A percentile compares a stretch with the other conserved stretches of the same genome.
These are phyloP conservation scores for Cladophialophora immunda DNA, from an alignment of 2,329 filamentous ascomycete species.

Conservation along the genomic window DNA sequence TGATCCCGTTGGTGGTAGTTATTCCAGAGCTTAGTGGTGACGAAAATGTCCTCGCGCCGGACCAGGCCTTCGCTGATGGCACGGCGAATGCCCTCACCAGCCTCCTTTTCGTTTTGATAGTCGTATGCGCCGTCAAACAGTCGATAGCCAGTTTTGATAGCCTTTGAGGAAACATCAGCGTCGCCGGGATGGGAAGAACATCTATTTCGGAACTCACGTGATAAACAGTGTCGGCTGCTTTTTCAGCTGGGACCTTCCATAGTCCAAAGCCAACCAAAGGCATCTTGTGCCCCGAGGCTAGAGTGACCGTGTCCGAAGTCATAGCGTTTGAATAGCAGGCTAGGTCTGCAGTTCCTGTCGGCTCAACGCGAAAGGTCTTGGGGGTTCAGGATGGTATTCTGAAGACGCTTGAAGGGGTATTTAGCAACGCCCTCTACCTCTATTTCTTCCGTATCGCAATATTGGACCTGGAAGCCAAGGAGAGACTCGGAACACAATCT, in stretches of 20 bases:
- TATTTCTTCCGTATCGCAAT: not conserved
- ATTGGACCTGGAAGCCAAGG: not conserved
- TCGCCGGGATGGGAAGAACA: not conserved
- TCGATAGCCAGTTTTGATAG: conserved; percentile 68
- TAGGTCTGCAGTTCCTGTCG: not conserved
- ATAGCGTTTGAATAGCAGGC: not conserved
- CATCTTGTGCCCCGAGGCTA: conserved; percentile 47
- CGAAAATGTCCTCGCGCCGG: conserved; percentile 86
- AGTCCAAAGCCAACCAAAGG: conserved; percentile 61
- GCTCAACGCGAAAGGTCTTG: not conserved
- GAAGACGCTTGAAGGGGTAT: no score
- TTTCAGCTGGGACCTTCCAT: conserved; percentile 82
- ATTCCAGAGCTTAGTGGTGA: conserved; percentile 94
- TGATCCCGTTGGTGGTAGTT: conserved; percentile 83
- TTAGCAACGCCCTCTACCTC: not conserved
- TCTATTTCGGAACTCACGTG: conserved; percentile 58
- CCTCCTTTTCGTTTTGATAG: conserved; percentile 84
- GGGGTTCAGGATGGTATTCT: no score
- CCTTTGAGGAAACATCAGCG: conserved; percentile 39
- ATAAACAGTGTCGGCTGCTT: conserved; percentile 79
- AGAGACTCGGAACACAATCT: not conserved
- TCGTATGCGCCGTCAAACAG: conserved; percentile 71
- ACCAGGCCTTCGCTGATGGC: conserved; percentile 83
- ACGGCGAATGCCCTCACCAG: conserved; percentile 77
- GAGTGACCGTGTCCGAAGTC: conserved; percentile 21